Evolutionary conservation across 305 asterid genomes (phyloP).

Genomic region (Rubia tinctorum): DNA sequence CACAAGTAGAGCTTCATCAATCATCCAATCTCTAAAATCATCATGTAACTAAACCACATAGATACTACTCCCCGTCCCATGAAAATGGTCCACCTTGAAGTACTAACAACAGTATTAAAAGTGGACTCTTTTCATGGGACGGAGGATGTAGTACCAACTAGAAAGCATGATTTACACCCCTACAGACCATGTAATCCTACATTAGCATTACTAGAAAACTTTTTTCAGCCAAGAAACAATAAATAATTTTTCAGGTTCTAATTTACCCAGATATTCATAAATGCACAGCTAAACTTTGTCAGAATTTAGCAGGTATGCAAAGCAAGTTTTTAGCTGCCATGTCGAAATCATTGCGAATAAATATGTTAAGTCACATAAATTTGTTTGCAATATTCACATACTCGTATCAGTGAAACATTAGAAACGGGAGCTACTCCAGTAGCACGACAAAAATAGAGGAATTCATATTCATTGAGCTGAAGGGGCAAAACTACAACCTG

Average conservation of each 20-base stretch:
- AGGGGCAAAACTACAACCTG: conserved; percentile 51
- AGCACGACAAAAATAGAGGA: not conserved
- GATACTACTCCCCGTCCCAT: not conserved
- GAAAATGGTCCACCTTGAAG: not conserved
- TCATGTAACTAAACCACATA: not conserved
- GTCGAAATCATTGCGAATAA: not conserved
- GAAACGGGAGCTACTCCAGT: not conserved
- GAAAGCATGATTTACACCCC: not conserved
- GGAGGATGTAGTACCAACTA: not conserved
- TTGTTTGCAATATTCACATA: not conserved
- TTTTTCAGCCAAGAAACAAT: not conserved
- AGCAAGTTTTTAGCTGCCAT: not conserved
- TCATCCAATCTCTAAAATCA: not conserved
- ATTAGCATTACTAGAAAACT: not conserved
- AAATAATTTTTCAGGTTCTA: not conserved
- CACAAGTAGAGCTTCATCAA: not conserved
- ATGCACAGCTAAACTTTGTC: conserved; percentile 2
- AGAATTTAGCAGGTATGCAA: not conserved
- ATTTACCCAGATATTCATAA: not conserved
- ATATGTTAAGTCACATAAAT: not conserved
- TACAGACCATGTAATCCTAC: not conserved
- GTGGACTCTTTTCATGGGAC: not conserved
- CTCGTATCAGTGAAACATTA: not conserved
- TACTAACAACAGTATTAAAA: not conserved
- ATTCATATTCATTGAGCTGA: not conserved